phyloP scores from a whole-genome alignment of 192 early-diverging fungal species.

The Linnemannia exigua region DNA sequence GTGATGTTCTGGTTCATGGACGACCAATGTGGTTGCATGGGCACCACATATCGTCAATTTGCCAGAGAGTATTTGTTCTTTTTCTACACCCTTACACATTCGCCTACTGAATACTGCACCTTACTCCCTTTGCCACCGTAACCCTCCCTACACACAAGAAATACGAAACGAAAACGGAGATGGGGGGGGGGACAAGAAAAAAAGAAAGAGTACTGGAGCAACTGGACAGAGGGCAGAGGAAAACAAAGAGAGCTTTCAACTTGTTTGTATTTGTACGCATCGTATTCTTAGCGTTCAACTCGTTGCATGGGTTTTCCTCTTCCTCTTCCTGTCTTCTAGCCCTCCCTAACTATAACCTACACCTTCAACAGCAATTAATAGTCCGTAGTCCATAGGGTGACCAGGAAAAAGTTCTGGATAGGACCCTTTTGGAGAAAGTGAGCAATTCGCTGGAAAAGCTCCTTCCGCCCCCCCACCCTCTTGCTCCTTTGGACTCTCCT shows the following conservation, averaged over 20 bases:
- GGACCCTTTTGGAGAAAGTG: neutral
- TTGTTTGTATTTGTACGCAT: neutral
- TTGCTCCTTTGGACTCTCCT: neutral
- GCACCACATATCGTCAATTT: no score
- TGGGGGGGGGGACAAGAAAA: neutral
- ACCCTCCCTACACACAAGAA: no score
- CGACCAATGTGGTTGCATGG: no score
- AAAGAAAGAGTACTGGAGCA: neutral
- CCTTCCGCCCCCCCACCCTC: neutral
- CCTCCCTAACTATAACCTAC: neutral
- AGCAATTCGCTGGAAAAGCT: neutral
- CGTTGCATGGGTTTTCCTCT: conserved; percentile 2
- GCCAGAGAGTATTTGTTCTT: no score
- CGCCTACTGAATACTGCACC: no score
- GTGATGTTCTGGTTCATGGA: no score
- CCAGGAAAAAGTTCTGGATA: neutral
- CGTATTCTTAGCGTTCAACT: neutral
- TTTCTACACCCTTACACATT: no score
- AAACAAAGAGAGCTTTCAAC: neutral
- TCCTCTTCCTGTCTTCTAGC: neutral
- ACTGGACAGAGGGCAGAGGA: no score
- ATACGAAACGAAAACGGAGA: conserved; percentile 5
- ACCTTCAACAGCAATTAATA: neutral
- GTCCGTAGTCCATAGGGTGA: neutral
- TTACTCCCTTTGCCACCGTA: no score